Evolutionary conservation across 306 rosid genomes (phyloP).

Genomic region (Trifolium dubium): DNA sequence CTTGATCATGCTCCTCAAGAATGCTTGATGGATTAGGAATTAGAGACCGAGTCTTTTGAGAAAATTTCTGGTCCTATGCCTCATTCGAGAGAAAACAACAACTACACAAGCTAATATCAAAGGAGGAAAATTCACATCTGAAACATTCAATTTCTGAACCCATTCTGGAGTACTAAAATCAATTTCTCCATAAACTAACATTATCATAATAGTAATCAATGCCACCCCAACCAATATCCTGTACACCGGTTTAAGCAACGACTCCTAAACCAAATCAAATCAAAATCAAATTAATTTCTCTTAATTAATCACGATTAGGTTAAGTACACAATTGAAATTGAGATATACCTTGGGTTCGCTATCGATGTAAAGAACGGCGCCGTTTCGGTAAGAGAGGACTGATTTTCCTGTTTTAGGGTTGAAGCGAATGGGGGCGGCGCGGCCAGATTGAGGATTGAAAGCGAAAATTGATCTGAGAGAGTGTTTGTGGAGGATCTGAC

Average conservation of each 20-base stretch:
- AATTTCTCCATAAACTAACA: constrained; percentile 58
- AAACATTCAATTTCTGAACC: constrained; percentile 63
- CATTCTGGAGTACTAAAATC: constrained; percentile 47
- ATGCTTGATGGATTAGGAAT: constrained; percentile 29
- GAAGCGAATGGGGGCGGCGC: constrained; percentile 47
- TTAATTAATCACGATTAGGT: background rate
- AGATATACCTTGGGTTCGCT: constrained; percentile 73
- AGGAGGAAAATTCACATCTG: constrained; percentile 74
- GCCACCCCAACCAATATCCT: constrained; percentile 77
- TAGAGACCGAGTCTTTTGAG: constrained; percentile 68
- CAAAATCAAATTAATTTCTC: background rate
- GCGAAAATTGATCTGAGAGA: constrained; percentile 72
- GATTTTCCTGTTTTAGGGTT: constrained; percentile 70
- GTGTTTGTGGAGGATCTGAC: constrained; percentile 64
- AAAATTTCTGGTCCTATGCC: constrained; percentile 79
- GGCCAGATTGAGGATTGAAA: constrained; percentile 61
- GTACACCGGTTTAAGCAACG: constrained; percentile 75
- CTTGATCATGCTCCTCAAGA: background rate
- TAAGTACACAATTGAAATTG: background rate
- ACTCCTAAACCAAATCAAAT: constrained; percentile 58
- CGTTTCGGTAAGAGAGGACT: constrained; percentile 56
- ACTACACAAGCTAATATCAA: constrained; percentile 90
- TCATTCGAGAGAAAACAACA: constrained; percentile 79
- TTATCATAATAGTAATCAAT: constrained; percentile 62
- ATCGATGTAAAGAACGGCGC: constrained; percentile 60